Evolutionary conservation across 106 monocot genomes (phyloP).

Genomic region (Allium fistulosum): DNA sequence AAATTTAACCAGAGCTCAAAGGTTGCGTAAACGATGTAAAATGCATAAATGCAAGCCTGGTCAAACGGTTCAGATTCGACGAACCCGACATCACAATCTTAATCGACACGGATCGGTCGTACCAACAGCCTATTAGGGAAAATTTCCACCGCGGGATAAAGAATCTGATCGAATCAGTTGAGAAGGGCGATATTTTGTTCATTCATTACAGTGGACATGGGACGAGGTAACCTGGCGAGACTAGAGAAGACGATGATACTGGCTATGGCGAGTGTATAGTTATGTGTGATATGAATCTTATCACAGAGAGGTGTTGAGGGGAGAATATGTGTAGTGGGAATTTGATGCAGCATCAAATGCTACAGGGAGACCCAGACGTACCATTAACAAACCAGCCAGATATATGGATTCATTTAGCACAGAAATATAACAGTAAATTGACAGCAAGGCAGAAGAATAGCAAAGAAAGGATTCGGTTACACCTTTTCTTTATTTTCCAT

Average conservation of each 20-base stretch:
- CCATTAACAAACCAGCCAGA: too few relatives aligned
- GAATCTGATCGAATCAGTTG: constrained; percentile 36
- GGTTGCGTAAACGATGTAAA: constrained; percentile 92
- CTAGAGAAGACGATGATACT: constrained; percentile 86
- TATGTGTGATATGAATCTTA: constrained; percentile 25
- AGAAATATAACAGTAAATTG: too few relatives aligned
- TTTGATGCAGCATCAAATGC: too few relatives aligned
- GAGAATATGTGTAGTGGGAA: too few relatives aligned
- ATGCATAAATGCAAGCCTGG: constrained; percentile 65
- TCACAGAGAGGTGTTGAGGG: too few relatives aligned
- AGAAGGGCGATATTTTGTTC: constrained; percentile 74
- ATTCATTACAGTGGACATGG: constrained; percentile 97
- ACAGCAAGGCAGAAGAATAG: too few relatives aligned
- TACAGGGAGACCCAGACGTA: too few relatives aligned
- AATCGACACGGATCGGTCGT: constrained; percentile 64
- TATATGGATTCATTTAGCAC: too few relatives aligned
- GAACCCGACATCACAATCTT: constrained; percentile 75
- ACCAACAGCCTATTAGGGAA: constrained; percentile 61
- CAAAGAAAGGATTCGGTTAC: too few relatives aligned
- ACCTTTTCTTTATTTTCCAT: too few relatives aligned
- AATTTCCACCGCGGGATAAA: constrained; percentile 71
- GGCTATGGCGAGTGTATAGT: constrained; percentile 41
- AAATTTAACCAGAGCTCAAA: constrained; percentile 80
- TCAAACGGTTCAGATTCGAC: constrained; percentile 69
- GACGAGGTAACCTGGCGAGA: constrained; percentile 83